Base-by-base conservation (phyloP, 106 monocot genomes). In the Platanthera zijinensis region DNA sequence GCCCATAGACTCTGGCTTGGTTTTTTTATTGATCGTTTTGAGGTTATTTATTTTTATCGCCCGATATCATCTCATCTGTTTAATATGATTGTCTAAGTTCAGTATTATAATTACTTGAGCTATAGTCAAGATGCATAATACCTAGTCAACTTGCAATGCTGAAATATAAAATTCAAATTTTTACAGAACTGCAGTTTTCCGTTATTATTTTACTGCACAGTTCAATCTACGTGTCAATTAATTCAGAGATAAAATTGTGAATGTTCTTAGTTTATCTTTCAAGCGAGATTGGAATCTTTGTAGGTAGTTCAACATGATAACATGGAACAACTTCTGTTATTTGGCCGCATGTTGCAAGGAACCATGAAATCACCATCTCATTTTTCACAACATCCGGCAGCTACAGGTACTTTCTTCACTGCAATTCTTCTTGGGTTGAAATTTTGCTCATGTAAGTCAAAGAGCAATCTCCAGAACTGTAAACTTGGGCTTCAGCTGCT, bases 1-100 rank as follows among this genome's bases (percentile, higher is more conserved):
- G 94, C 99, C 21, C 99, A 99, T 74, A 87, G 84, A 79, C 85
- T 99, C 50, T 99, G 99, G 99, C 94, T 99, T 81, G 99, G 99
- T 45, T 99, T 99, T 74, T 88, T 99, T 71, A 90, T 99, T 66
- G 99, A 99, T 81, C 99, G 99, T 19, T 99, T 94, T 85, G 99
- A 99, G 94, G 97, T 99, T 79, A 88, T 78, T 39, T 45, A 39
- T 46, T 46, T 66, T 81, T 25, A 28, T 74, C 75, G 17, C 21
- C 45, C 53, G 62, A 28, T 53, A 10, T 66, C 66, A 30, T 25
- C 32, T 66, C 66, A 11, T 66, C 25, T 28, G 64, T 28, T 64
- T 25, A 9, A 64, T 21, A 11, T 64, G 7, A 25, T 4, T 66
- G 18, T 66, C 32, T 30, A 66, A 32, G 66, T 32, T 66, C 66